Base-by-base conservation (phyloP, 257 asterid genomes). In the Scutellaria barbata region DNA sequence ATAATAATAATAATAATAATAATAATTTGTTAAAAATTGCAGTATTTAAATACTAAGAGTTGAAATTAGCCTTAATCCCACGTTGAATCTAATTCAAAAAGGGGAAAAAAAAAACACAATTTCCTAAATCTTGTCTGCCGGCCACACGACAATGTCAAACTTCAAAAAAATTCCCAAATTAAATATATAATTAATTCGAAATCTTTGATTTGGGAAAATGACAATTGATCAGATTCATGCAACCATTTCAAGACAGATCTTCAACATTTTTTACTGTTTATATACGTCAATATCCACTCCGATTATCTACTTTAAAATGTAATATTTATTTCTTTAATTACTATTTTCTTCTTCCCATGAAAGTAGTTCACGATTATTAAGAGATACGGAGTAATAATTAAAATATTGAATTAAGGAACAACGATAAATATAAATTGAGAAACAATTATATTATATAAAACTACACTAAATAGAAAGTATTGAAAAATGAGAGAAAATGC, bases 91-190 rank as follows among this genome's bases (percentile, higher is more conserved):
- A 64, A 53, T 73, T 25, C 30, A 62, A 20, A n/a, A 22, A 10
- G 10, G 6, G n/a, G 11, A 22, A 5, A 53, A 25, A 11, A 45
- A 10, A 51, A 53, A 37, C 72, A 57, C 85, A 45, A 39, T 71
- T 82, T 48, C 76, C 82, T 20, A 80, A 64, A 72, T 75, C 87
- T 55, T 72, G 83, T 67, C 72, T 76, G 80, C 80, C 79, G 85
- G 76, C 78, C 76, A 46, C 69, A 43, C 43, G 82, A 77, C 83
- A 77, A 13, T 30, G 65, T 83, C 85, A 80, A 75, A 72, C 73
- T 59, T 57, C 65, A 57, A 61, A 74, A 68, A 39, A 33, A 16
- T 17, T 61, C 54, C 33, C 17, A 8, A 35, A 67, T 52, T 74
- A 35, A 63, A 53, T 1, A 33, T 61, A 62, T 41, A 53, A 73